Conservation (phyloP, 2,329 filamentous ascomycete species). For the Botrytis pseudocinerea region DNA sequence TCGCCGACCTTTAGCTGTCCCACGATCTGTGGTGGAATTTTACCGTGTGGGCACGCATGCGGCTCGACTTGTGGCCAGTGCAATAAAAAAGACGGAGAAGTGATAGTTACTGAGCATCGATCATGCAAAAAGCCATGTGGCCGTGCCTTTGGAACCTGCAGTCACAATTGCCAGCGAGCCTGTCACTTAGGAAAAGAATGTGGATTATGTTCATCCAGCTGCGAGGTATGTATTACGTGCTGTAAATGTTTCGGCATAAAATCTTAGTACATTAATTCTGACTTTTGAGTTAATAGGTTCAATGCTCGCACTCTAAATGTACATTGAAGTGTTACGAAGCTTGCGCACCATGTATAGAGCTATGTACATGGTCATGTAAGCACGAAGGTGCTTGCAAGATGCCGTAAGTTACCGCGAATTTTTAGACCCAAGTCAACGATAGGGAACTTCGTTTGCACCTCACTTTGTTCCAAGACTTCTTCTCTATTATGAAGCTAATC, state of each 20-base stretch:
- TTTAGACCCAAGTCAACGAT: not conserved
- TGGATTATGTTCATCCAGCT: conserved; percentile 49
- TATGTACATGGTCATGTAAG: conserved; percentile 56
- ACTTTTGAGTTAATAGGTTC: conserved; percentile 48
- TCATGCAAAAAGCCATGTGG: conserved; percentile 52
- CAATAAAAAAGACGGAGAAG: conserved; percentile 41
- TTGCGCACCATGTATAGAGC: conserved; percentile 60
- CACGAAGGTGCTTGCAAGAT: conserved; percentile 49
- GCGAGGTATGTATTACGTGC: conserved; percentile 47
- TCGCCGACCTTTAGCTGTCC: conserved; percentile 49
- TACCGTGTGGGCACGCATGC: conserved; percentile 62
- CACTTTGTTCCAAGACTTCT: not conserved
- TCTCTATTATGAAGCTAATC: not conserved
- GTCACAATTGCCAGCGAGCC: conserved; percentile 51
- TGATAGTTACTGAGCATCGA: conserved; percentile 47
- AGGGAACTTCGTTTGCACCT: not conserved
- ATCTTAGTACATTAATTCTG: not conserved
- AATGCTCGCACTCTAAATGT: conserved; percentile 60
- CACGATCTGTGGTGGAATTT: conserved; percentile 47
- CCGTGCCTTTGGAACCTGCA: conserved; percentile 54
- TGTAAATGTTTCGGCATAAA: not conserved
- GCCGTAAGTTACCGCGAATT: conserved; percentile 30
- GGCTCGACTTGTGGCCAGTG: conserved; percentile 52
- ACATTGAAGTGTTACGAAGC: conserved; percentile 57
- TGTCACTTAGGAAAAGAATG: conserved; percentile 57